Evolutionary conservation across 805 yeast genomes (phyloP).

Genomic region (Saturnispora ahearnii): DNA sequence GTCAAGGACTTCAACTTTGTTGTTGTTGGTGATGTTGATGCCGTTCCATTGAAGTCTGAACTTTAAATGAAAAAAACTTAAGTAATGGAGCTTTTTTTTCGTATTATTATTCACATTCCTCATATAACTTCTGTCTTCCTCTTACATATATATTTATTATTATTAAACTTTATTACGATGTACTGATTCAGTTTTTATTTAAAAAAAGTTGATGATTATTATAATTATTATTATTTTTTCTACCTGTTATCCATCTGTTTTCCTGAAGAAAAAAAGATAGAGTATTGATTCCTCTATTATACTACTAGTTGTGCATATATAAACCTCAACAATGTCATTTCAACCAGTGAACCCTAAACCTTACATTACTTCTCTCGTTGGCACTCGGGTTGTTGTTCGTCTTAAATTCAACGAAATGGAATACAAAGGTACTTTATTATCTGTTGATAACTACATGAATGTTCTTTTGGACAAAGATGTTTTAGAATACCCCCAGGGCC

Average conservation of each 20-base stretch:
- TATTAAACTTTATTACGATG: not conserved
- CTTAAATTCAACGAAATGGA: slow-evolving; percentile 88
- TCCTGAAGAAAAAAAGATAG: too few species aligned
- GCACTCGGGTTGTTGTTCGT: slow-evolving; percentile 62
- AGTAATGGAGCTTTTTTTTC: too few species aligned
- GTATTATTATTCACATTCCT: not conserved
- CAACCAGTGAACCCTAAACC: slow-evolving; percentile 85
- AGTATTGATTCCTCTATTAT: too few species aligned
- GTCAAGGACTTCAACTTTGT: slow-evolving; percentile 64
- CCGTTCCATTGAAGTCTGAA: slow-evolving; percentile 84
- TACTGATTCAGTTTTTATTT: not conserved
- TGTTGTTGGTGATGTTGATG: slow-evolving; percentile 81
- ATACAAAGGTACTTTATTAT: slow-evolving; percentile 66
- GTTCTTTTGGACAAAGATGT: slow-evolving; percentile 57
- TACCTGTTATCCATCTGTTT: too few species aligned
- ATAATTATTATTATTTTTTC: not conserved
- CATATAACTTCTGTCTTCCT: not conserved
- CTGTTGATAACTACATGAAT: slow-evolving; percentile 92
- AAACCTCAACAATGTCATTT: slow-evolving; percentile 27
- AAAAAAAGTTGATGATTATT: not conserved
- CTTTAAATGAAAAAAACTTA: slow-evolving; percentile 37
- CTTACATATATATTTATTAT: slow-evolving; percentile 4
- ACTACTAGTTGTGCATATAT: too few species aligned
- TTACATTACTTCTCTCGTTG: slow-evolving; percentile 69
- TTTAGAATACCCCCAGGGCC: slow-evolving; percentile 35